phyloP scores from a whole-genome alignment of 2,329 filamentous ascomycete genomes.

The Thyridium curvatum region DNA sequence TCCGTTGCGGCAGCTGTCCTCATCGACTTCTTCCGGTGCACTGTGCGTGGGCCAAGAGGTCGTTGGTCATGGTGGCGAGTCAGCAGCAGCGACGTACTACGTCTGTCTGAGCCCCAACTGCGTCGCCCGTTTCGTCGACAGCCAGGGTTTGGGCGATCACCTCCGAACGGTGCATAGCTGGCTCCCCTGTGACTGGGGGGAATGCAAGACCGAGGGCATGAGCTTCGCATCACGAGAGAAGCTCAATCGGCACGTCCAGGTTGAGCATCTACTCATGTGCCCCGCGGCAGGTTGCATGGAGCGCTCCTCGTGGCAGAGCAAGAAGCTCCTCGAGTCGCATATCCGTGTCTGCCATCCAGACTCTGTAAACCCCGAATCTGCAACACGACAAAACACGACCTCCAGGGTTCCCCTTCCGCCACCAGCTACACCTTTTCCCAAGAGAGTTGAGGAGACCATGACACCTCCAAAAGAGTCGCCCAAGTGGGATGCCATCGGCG shows the following conservation, averaged over 20 bases:
- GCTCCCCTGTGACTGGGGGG: constrained; percentile 30
- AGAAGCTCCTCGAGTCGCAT: constrained; percentile 28
- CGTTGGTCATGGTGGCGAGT: no score
- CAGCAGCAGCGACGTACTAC: no score
- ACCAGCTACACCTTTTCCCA: neutral
- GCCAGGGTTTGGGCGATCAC: constrained; percentile 10
- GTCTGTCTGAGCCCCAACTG: constrained; percentile 21
- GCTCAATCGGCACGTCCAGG: constrained; percentile 35
- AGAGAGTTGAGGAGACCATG: neutral
- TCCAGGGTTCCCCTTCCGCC: neutral
- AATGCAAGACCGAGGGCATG: constrained; percentile 19
- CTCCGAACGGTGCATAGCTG: constrained; percentile 1
- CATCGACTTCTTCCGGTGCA: no score
- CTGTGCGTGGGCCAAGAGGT: no score
- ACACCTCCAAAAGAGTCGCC: neutral
- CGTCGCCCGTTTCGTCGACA: constrained; percentile 14
- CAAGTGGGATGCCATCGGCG: constrained; percentile 6
- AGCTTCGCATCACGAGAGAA: constrained; percentile 29
- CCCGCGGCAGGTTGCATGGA: constrained; percentile 31
- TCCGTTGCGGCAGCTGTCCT: constrained; percentile 10
- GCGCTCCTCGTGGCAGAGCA: constrained; percentile 21
- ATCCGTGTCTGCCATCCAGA: constrained; percentile 26
- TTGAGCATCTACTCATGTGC: constrained; percentile 34
- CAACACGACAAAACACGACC: no score
- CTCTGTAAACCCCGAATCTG: neutral